These are phyloP conservation scores for Rutstroemia sp. DNA, from an alignment of 2,329 filamentous ascomycete species.

Conservation along the genomic window DNA sequence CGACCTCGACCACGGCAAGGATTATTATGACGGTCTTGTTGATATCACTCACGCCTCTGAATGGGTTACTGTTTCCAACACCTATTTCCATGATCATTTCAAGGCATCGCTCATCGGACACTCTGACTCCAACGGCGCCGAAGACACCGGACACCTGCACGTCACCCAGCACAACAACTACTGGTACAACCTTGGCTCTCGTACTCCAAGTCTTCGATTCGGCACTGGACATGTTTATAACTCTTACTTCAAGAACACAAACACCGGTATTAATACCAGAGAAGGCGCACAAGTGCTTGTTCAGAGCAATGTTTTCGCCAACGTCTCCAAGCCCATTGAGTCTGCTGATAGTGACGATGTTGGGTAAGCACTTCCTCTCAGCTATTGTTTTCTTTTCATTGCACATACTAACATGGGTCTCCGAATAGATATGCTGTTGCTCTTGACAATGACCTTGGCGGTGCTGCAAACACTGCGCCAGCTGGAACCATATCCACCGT, in stretches of 20 bases:
- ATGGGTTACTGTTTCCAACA: slow-evolving; percentile 37
- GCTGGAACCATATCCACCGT: slow-evolving; percentile 40
- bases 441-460: slow-evolving; percentile 41
- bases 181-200: slow-evolving; percentile 18
- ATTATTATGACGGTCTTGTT: slow-evolving; percentile 36
- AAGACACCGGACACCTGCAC: slow-evolving; percentile 25
- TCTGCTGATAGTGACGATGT: slow-evolving; percentile 14
- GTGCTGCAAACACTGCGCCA: slow-evolving; percentile 40
- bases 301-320: slow-evolving; percentile 44
- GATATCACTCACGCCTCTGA: slow-evolving; percentile 39
- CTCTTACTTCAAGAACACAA: slow-evolving; percentile 39
- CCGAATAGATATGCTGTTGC: slow-evolving; percentile 30
- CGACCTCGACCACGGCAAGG: slow-evolving; percentile 33
- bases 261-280: slow-evolving; percentile 49
- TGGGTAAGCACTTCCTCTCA: not conserved
- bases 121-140: slow-evolving; percentile 21
- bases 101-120: slow-evolving; percentile 26
- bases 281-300: slow-evolving; percentile 50
- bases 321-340: slow-evolving; percentile 32
- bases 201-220: slow-evolving; percentile 53
- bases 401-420: not conserved
- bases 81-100: slow-evolving; percentile 37
- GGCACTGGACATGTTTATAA: slow-evolving; percentile 51
- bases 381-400: not conserved
- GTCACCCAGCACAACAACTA: slow-evolving; percentile 25